Evolutionary conservation across 805 yeast species (phyloP).

Genomic region (Peterozyma xylosa): DNA sequence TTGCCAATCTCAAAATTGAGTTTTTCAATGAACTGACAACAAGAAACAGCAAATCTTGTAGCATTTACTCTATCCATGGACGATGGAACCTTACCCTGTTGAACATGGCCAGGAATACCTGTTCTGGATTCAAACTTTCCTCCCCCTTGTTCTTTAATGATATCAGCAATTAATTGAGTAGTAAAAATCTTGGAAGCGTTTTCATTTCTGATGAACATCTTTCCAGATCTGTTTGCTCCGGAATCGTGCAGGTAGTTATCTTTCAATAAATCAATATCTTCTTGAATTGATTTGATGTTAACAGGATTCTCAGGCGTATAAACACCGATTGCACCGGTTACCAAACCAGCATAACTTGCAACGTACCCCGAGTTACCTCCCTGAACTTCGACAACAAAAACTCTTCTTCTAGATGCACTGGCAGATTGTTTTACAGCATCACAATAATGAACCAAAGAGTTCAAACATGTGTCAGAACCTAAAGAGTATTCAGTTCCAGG

Average conservation of each 20-base stretch:
- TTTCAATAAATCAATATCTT: constrained; percentile 65
- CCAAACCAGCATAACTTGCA: constrained; percentile 78
- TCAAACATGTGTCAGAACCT: constrained; percentile 94
- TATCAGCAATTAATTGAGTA: constrained; percentile 75
- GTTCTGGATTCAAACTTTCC: constrained; percentile 85
- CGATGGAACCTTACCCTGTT: constrained; percentile 94
- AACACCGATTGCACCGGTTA: constrained; percentile 86
- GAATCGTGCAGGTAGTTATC: constrained; percentile 64
- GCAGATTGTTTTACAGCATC: constrained; percentile 95
- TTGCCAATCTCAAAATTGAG: constrained; percentile 11
- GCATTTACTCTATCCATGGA: constrained; percentile 91
- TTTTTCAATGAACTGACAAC: constrained; percentile 81
- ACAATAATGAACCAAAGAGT: constrained; percentile 84
- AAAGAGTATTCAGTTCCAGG: constrained; percentile 98
- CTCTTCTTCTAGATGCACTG: constrained; percentile 88
- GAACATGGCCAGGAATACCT: constrained; percentile 97
- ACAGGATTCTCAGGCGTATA: constrained; percentile 87
- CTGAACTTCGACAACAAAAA: constrained; percentile 94
- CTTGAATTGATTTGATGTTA: constrained; percentile 56
- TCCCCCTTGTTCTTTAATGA: constrained; percentile 70
- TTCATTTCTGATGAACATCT: constrained; percentile 77
- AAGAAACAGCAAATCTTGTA: constrained; percentile 81
- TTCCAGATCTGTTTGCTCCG: constrained; percentile 80
- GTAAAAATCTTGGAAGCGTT: constrained; percentile 77
- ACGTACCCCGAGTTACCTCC: constrained; percentile 96